Evolutionary conservation across 2,329 filamentous ascomycete genomes (phyloP).

Genomic region (Diatrype stigma): DNA sequence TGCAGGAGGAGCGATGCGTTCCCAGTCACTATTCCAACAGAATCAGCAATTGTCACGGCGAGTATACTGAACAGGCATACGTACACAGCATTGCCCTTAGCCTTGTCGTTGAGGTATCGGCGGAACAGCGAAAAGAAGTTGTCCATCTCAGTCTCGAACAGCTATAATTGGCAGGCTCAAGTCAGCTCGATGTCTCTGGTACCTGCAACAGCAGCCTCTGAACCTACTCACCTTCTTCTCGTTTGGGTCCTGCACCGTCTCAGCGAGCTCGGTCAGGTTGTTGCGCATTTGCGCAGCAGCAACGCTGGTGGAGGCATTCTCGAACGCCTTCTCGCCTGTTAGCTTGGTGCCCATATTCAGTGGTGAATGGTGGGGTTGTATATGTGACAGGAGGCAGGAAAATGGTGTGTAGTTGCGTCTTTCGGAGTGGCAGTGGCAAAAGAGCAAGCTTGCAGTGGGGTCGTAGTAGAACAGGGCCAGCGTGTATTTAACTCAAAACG

Average conservation of each 20-base stretch:
- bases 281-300: conserved; percentile 99
- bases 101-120: conserved; percentile 97
- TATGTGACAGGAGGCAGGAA: conserved; percentile 4
- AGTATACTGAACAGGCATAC: conserved; percentile 25
- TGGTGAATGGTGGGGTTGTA: conserved; percentile 1
- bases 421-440: too few relatives aligned
- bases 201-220: neutral
- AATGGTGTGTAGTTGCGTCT: neutral
- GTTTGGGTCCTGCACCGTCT: conserved; percentile 78
- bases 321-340: conserved; percentile 73
- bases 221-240: conserved; percentile 69
- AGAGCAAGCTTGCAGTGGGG: neutral
- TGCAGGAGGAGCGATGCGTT: conserved; percentile 90
- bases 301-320: conserved; percentile 98
- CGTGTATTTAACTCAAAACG: neutral
- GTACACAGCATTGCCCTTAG: conserved; percentile 88
- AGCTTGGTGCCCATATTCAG: conserved; percentile 16
- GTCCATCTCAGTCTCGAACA: conserved; percentile 99
- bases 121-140: conserved; percentile 99
- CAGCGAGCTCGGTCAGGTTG: conserved; percentile 84
- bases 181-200: neutral
- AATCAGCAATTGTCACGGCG: conserved; percentile 16
- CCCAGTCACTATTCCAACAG: conserved; percentile 69
- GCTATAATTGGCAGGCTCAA: conserved; percentile 41
- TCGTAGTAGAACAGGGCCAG: neutral